phyloP scores from a whole-genome alignment of 2,329 filamentous ascomycete genomes.

The Diaporthe citriasiana region DNA sequence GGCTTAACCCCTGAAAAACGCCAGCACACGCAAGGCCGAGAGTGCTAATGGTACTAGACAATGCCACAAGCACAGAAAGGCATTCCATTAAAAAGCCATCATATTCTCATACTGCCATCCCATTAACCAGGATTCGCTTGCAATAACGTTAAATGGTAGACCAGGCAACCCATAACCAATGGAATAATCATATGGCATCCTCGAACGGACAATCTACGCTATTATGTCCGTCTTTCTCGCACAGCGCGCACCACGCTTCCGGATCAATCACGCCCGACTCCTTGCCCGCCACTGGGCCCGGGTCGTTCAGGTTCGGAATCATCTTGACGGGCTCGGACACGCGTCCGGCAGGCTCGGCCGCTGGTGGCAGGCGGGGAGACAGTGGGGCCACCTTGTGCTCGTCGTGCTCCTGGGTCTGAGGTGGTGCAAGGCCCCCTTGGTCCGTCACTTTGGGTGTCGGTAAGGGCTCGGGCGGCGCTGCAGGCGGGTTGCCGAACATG shows the following conservation, averaged over 20 bases:
- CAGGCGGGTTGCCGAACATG: slow-evolving; percentile 75
- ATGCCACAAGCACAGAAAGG: background rate
- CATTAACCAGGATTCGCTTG: slow-evolving; percentile 2
- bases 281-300: slow-evolving; percentile 81
- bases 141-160: background rate
- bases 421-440: slow-evolving; percentile 13
- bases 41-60: slow-evolving; percentile 13
- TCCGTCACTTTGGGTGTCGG: slow-evolving; percentile 38
- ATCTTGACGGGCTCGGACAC: slow-evolving; percentile 59
- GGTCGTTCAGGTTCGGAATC: slow-evolving; percentile 74
- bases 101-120: slow-evolving; percentile 15
- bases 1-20: slow-evolving; percentile 2
- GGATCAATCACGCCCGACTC: slow-evolving; percentile 83
- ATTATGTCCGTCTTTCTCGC: slow-evolving; percentile 95
- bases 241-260: slow-evolving; percentile 96
- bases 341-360: slow-evolving; percentile 54
- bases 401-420: slow-evolving; percentile 51
- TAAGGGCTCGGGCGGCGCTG: slow-evolving; percentile 45
- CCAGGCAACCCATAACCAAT: background rate
- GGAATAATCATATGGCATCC: slow-evolving; percentile 72
- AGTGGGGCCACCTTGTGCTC: slow-evolving; percentile 69
- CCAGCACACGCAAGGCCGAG: slow-evolving; percentile 3
- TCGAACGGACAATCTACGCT: slow-evolving; percentile 96
- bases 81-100: background rate
- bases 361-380: slow-evolving; percentile 59